Conservation (phyloP, 2,329 filamentous ascomycete species). For the Fusarium pseudocircinatum region DNA sequence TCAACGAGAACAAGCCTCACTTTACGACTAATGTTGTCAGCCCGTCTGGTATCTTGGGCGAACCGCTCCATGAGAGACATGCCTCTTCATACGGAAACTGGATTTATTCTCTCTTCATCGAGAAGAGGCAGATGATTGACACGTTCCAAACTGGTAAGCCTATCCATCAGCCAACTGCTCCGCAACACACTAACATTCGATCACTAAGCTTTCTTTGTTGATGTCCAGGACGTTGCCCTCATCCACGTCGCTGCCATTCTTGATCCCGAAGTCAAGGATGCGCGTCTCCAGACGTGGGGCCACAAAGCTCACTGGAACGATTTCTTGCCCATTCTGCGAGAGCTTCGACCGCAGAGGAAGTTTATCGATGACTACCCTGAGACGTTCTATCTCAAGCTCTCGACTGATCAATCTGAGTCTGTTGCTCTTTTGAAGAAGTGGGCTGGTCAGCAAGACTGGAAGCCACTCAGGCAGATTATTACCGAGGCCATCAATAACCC, state of each 20-base stretch:
- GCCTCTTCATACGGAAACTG: not conserved
- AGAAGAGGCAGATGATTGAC: constrained; percentile 1
- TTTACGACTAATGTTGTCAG: constrained; percentile 40
- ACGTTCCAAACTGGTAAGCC: not conserved
- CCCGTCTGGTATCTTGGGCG: constrained; percentile 15
- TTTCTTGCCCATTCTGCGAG: constrained; percentile 1
- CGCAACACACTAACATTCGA: accelerated
- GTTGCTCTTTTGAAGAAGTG: not conserved
- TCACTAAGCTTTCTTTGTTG: not conserved
- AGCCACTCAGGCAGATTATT: not conserved
- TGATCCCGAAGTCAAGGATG: constrained; percentile 5
- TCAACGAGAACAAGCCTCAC: constrained; percentile 37
- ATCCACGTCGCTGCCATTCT: constrained; percentile 10
- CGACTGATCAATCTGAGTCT: not conserved
- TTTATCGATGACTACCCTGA: constrained; percentile 8
- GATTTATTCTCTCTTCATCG: not conserved
- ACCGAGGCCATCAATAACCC: not conserved
- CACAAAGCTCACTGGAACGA: constrained; percentile 16
- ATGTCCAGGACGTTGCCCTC: constrained; percentile 15
- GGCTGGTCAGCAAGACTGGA: not conserved
- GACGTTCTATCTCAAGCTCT: not conserved
- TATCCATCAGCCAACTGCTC: accelerated
- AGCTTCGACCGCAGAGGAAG: not conserved
- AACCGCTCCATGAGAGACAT: constrained; percentile 35
- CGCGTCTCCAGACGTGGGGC: constrained; percentile 14